Conservation (phyloP, 1,284 basidiomycete genomes). For the Ceratobasidium sp. region DNA sequence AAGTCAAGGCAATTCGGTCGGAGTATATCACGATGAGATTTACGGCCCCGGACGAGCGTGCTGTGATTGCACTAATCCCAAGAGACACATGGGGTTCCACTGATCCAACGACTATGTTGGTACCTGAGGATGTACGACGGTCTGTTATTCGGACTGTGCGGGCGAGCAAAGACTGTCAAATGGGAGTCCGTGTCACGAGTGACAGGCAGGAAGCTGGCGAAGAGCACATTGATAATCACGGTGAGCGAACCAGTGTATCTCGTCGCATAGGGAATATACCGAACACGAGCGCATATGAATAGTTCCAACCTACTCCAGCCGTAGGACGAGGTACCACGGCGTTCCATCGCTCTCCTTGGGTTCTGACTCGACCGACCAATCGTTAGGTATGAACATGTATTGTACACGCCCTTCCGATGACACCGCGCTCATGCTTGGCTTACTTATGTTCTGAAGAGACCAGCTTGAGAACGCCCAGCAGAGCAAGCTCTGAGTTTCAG, state of each 20-base stretch:
- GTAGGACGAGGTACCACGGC: slow-evolving; percentile 1
- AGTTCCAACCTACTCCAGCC: slow-evolving; percentile 1
- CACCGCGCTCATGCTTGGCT: neutral
- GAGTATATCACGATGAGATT: slow-evolving; percentile 27
- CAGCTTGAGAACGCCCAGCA: slow-evolving; percentile 15
- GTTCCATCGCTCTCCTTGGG: slow-evolving; percentile 24
- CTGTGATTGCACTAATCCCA: slow-evolving; percentile 29
- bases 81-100: slow-evolving; percentile 26
- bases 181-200: slow-evolving; percentile 27
- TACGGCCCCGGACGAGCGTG: slow-evolving; percentile 13
- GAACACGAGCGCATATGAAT: neutral
- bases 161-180: slow-evolving; percentile 25
- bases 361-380: slow-evolving; percentile 23
- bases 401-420: neutral
- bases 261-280: neutral
- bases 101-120: slow-evolving; percentile 13
- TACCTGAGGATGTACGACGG: slow-evolving; percentile 16
- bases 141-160: slow-evolving; percentile 23
- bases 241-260: neutral
- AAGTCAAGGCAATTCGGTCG: slow-evolving; percentile 28
- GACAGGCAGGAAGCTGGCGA: neutral
- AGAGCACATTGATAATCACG: slow-evolving; percentile 5
- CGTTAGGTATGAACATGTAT: neutral
- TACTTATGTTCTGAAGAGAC: neutral
- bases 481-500: slow-evolving; percentile 30